Percentiles rank a stretch among this genome's conserved stretches.
Evolutionary conservation across 306 rosid genomes (phyloP).

Genomic region (Castanea sativa): DNA sequence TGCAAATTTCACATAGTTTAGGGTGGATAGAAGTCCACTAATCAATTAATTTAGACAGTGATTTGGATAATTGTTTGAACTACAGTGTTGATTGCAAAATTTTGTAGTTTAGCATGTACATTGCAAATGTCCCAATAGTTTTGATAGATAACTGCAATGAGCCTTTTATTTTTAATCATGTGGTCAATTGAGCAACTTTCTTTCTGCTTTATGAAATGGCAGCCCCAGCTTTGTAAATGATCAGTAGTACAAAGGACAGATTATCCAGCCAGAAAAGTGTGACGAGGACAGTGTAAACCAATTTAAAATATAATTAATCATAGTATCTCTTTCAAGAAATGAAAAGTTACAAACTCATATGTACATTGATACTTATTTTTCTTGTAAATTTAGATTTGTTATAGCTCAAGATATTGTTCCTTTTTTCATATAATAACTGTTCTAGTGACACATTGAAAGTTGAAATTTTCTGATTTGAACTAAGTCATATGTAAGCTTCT

Average conservation of each 20-base stretch:
- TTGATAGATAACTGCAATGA: too few relatives aligned
- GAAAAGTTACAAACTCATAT: neutral
- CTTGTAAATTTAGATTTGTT: neutral
- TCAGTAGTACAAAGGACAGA: slow-evolving; percentile 5
- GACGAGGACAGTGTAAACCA: slow-evolving; percentile 2
- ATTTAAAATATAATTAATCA: neutral
- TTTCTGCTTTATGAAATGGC: slow-evolving; percentile 1
- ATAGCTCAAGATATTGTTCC: neutral
- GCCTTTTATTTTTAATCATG: neutral
- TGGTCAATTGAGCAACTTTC: neutral
- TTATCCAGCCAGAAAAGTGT: slow-evolving; percentile 6
- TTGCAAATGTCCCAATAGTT: too few relatives aligned
- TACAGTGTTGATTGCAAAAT: too few relatives aligned
- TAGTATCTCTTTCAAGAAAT: neutral
- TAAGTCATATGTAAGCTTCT: neutral
- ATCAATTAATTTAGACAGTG: too few relatives aligned
- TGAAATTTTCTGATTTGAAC: neutral
- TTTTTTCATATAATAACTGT: neutral
- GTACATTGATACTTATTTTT: neutral
- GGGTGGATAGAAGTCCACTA: too few relatives aligned
- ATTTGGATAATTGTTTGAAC: too few relatives aligned
- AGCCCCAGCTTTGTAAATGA: slow-evolving; percentile 10
- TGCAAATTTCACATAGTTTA: too few relatives aligned
- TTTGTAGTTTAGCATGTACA: too few relatives aligned
- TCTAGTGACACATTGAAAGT: neutral